A percentile compares a stretch with the other conserved stretches of the same genome.
phyloP scores from a whole-genome alignment of 2,329 filamentous ascomycete species.

The Aspergillus sp. region DNA sequence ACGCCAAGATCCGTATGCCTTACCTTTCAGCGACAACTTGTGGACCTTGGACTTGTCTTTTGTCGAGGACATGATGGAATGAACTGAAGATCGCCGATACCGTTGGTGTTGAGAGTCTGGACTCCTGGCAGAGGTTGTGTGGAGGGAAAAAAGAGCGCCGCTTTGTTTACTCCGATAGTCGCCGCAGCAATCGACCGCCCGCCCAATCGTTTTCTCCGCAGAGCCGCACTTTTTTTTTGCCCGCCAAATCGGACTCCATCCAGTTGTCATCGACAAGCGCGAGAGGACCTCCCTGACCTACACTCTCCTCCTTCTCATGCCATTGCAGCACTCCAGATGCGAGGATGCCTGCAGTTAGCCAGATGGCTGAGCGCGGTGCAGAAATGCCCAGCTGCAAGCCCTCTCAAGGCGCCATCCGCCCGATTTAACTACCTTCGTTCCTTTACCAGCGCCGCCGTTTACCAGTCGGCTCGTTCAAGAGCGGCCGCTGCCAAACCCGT shows the following conservation, averaged over 20 bases:
- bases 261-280: not conserved
- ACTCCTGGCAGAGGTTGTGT: not conserved
- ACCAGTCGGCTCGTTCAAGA: constrained; percentile 19
- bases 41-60: constrained; percentile 83
- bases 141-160: constrained; percentile 9
- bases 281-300: not conserved
- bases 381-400: constrained; percentile 31
- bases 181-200: constrained; percentile 37
- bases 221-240: constrained; percentile 18
- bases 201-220: constrained; percentile 35
- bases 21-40: constrained; percentile 70
- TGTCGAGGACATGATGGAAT: constrained; percentile 19
- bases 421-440: constrained; percentile 25
- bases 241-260: constrained; percentile 9
- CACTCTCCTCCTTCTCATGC: constrained; percentile 26
- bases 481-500: constrained; percentile 25
- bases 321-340: constrained; percentile 42
- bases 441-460: constrained; percentile 31
- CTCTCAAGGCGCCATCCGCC: constrained; percentile 28
- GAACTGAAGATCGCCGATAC: not conserved
- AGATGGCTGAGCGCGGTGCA: constrained; percentile 46
- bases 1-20: not conserved
- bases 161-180: constrained; percentile 41
- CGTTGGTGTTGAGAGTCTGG: not conserved
- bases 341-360: constrained; percentile 48